Evolutionary conservation across 1,284 basidiomycete genomes (phyloP), one percentile per base, ranked within the genome.

Genomic region (Cutaneotrichosporon daszewskae): DNA sequence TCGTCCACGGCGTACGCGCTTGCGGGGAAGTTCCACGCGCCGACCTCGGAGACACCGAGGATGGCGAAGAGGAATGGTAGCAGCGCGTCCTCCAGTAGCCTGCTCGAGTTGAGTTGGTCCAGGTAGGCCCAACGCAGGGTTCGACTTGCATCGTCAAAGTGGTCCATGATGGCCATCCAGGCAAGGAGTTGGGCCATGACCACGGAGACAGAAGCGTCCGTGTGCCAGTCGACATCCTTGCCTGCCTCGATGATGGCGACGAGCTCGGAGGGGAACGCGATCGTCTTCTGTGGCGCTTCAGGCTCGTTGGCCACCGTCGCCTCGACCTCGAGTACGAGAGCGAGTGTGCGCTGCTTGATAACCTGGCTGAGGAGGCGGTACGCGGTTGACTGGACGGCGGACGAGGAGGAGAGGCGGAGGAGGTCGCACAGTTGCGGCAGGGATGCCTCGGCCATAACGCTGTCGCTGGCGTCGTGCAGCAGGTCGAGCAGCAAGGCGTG

Each of bases 101-200:
- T 77, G 5, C 79, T 68, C 37, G 79, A 79, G 39, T 87, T 81
- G 24, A 98, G 74, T 59, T 96, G 89, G 41, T 87, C 85, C 33
- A 89, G 81, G 64, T 92, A 97, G 35, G 79, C 66, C 59, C 64
- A 68, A 33, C 69, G 59, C 5, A 72, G 51, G 0, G 62, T 66
- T 6, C 63, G 60, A 9, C 68, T 70, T 59, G 89, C 85, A 62
- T 87, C 80, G 25, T 77, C 75, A 68, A 98, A 97, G 47, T 88
- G 77, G 60, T 94, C 87, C 54, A 97, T 84, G 0, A 85, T 62
- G 5, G 89, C 73, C 79, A 96, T 86, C 94, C 94, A 98, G 8
- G 79, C 79, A 4, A 97, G 75, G n/a, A 97, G 72, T 58, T 82
- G 54, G 10, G 54, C 58, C 12, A 59, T 36, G 32, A 57, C 50